Evolutionary conservation across 2,329 filamentous ascomycete species (phyloP), one percentile per base, ranked within the genome.

Genomic region (Plenodomus lindquistii): DNA sequence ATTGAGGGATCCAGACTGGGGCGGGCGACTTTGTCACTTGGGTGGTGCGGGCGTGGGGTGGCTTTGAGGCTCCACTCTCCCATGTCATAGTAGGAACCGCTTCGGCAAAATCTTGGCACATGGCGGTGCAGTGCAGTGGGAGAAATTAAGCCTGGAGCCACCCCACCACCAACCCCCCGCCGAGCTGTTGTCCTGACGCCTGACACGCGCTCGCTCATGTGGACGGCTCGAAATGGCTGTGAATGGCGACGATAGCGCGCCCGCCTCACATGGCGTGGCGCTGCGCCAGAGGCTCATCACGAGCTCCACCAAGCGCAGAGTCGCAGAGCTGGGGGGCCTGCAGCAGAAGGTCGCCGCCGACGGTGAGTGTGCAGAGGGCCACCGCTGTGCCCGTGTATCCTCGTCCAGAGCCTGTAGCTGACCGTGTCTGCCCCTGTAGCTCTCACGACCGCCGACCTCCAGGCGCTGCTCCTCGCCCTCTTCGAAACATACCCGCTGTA

Each of bases 401-500:
- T n/a, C n/a, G n/a, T n/a, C n/a, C n/a, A n/a, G n/a, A n/a, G n/a
- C 13, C 22, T 5, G 22, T 24, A 7, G 42, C 54, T 63, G 56
- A 60, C 51, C 46, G 36, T 37, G 41, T n/a, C 16, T 36, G 20
- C 48, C n/a, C 22, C 50, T 37, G 24, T 47, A 70, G 71, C 78
- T 38, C 71, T 80, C 43, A 74, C 66, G 36, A 52, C 65, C 24
- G 57, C 72, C 34, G 72, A 76, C 40, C 69, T 84, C 46, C 74
- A 79, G 42, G 70, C 73, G 50, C 72, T 94, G 43, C 76, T 96
- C 55, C 81, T 84, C 52, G 77, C 91, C 27, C 83, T 99, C 24
- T 93, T 97, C 75, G 85, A 85, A 69, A 97, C 92, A 42, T 91
- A 97, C 68, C 84, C 89, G 52, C 85, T 88, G 61, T 99, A 97